phyloP scores from a whole-genome alignment of 495 filamentous ascomycete genomes.

The Xylaria nigripes region DNA sequence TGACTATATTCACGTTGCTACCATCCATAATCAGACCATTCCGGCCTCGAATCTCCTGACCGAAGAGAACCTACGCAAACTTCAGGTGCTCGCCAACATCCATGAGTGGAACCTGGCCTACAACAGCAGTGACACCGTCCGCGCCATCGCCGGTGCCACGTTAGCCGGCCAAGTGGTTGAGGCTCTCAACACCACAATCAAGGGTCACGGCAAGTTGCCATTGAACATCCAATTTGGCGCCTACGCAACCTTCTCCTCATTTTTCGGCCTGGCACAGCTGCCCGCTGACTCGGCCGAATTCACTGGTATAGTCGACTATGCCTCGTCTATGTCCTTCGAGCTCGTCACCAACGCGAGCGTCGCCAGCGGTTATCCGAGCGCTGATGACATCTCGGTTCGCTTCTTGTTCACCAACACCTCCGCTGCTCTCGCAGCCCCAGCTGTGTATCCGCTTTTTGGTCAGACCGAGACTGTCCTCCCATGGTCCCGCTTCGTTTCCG shows the following conservation, averaged over 20 bases:
- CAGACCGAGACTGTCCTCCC: constrained; percentile 42
- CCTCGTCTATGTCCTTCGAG: constrained; percentile 64
- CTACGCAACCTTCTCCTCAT: constrained; percentile 62
- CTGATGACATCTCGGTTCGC: constrained; percentile 58
- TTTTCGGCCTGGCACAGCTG: constrained; percentile 63
- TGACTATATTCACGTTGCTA: constrained; percentile 67
- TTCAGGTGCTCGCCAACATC: constrained; percentile 56
- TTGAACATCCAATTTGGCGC: constrained; percentile 55
- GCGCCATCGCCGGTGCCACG: constrained; percentile 48
- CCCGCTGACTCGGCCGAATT: constrained; percentile 51
- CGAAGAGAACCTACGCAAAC: constrained; percentile 43
- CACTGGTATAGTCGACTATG: constrained; percentile 60
- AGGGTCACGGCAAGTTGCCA: constrained; percentile 31
- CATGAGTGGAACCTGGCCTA: constrained; percentile 61
- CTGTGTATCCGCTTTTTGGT: constrained; percentile 59
- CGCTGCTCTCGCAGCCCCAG: constrained; percentile 27
- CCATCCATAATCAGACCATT: constrained; percentile 61
- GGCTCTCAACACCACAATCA: constrained; percentile 52
- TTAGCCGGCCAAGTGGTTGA: constrained; percentile 60
- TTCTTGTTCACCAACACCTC: constrained; percentile 75
- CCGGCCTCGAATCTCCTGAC: constrained; percentile 40
- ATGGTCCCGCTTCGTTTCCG: constrained; percentile 53
- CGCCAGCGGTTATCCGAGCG: constrained; percentile 39
- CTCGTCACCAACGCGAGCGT: constrained; percentile 53
- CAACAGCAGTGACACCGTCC: constrained; percentile 34